These are phyloP conservation scores for Phyllachora maydis DNA, from an alignment of 2,329 filamentous ascomycete species.

Conservation along the genomic window DNA sequence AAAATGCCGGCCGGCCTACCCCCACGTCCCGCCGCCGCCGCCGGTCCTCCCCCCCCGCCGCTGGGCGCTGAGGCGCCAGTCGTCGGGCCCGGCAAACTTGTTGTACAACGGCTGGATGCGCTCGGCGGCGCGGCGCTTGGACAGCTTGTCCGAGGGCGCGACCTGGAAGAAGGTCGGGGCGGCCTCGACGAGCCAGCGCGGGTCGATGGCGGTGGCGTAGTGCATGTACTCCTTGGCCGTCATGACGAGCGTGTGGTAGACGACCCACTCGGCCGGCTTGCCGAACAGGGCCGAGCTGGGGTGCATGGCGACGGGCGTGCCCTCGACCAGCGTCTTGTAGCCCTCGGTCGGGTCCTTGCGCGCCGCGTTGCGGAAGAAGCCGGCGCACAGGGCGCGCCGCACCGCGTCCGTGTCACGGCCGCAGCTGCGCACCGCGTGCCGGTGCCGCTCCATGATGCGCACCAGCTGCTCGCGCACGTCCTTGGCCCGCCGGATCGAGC, in stretches of 20 bases:
- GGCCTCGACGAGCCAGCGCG: slow-evolving; percentile 82
- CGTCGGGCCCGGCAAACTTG: slow-evolving; percentile 77
- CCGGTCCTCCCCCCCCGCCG: slow-evolving; percentile 66
- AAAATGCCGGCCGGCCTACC: too few species aligned
- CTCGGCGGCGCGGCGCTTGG: slow-evolving; percentile 84
- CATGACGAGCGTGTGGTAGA: slow-evolving; percentile 78
- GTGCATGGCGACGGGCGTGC: slow-evolving; percentile 87
- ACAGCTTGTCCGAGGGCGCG: slow-evolving; percentile 65
- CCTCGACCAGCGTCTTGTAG: slow-evolving; percentile 93
- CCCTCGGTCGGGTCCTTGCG: slow-evolving; percentile 92
- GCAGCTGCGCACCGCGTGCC: slow-evolving; percentile 63
- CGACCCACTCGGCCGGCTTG: slow-evolving; percentile 89
- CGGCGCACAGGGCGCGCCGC: slow-evolving; percentile 70
- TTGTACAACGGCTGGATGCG: slow-evolving; percentile 91
- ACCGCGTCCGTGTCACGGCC: slow-evolving; percentile 75
- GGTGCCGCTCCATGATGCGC: slow-evolving; percentile 85
- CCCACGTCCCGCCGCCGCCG: slow-evolving; percentile 82
- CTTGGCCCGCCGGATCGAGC: slow-evolving; percentile 71
- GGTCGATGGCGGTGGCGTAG: slow-evolving; percentile 78
- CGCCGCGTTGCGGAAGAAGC: slow-evolving; percentile 90
- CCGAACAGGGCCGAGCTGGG: slow-evolving; percentile 83
- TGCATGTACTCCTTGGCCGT: slow-evolving; percentile 99
- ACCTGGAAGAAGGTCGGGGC: slow-evolving; percentile 99
- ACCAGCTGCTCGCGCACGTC: slow-evolving; percentile 85
- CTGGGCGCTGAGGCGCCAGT: slow-evolving; percentile 86